phyloP scores from a whole-genome alignment of 352 stramenopile genomes.

The Pythium biforme region DNA sequence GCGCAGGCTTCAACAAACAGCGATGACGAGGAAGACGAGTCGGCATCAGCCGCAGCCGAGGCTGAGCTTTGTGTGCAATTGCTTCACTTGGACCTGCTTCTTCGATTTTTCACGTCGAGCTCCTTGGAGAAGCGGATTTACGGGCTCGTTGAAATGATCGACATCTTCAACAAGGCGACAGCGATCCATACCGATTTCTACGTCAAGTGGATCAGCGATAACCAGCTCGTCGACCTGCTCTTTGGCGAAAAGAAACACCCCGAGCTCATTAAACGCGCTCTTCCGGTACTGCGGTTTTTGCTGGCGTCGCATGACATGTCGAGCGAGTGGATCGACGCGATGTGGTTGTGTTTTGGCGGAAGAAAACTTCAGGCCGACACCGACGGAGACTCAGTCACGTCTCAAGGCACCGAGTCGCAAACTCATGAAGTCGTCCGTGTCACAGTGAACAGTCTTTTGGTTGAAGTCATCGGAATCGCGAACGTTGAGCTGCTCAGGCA shows the following conservation, averaged over 20 bases:
- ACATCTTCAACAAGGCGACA: conserved; percentile 41
- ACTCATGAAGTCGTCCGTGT: conserved; percentile 48
- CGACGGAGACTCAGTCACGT: background rate
- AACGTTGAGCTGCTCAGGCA: conserved; percentile 19
- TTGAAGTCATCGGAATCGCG: conserved; percentile 58
- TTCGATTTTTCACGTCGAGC: conserved; percentile 47
- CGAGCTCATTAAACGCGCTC: conserved; percentile 62
- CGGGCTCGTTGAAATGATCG: conserved; percentile 63
- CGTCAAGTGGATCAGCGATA: conserved; percentile 50
- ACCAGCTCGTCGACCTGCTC: conserved; percentile 45
- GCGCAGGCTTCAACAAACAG: conserved; percentile 1
- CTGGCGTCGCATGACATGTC: background rate
- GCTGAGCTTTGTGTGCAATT: conserved; percentile 38
- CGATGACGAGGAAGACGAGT: background rate
- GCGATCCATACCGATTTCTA: conserved; percentile 37
- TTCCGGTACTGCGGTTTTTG: conserved; percentile 63
- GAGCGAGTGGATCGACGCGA: conserved; percentile 41
- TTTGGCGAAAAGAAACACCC: conserved; percentile 68
- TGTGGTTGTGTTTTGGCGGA: conserved; percentile 58
- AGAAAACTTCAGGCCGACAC: background rate
- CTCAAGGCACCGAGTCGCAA: conserved; percentile 13
- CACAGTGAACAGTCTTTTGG: conserved; percentile 43
- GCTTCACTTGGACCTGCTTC: conserved; percentile 51
- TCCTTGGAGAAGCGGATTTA: conserved; percentile 76
- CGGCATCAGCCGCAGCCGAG: conserved; percentile 5